Conservation (phyloP, 2,329 filamentous ascomycete species). For the Orbilia brochopaga region DNA sequence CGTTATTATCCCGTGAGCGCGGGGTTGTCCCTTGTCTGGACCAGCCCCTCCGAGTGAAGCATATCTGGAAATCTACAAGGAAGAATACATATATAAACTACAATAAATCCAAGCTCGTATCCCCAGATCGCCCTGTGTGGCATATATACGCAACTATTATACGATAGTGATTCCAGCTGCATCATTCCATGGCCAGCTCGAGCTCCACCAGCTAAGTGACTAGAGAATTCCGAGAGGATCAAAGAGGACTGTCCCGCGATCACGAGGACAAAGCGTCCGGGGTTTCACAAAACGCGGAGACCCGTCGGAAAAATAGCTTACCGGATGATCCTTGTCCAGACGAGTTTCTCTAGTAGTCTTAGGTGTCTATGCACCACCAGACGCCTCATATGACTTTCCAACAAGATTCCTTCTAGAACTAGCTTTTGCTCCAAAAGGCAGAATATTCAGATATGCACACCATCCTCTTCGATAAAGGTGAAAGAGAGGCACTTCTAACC, state of each 20-base stretch:
- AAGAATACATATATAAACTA: conserved; percentile 17
- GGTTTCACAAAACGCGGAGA: conserved; percentile 45
- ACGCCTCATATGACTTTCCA: conserved; percentile 18
- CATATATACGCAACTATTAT: no score
- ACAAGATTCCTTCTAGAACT: no score
- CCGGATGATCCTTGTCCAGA: conserved; percentile 36
- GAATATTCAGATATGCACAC: no score
- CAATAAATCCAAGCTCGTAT: no score
- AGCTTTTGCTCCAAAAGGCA: no score
- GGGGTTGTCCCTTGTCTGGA: conserved; percentile 32
- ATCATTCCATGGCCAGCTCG: conserved; percentile 8
- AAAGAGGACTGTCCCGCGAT: conserved; percentile 26
- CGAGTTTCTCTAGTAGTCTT: conserved; percentile 11
- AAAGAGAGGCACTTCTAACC: no score
- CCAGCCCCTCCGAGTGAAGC: conserved; percentile 9
- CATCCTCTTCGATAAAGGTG: no score
- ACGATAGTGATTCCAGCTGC: conserved; percentile 41
- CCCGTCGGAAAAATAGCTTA: conserved; percentile 47
- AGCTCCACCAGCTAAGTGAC: conserved; percentile 2
- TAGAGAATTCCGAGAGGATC: conserved; percentile 17
- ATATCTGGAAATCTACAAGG: no score
- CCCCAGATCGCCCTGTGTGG: conserved; percentile 43
- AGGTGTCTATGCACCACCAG: conserved; percentile 12
- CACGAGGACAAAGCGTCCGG: conserved; percentile 49
- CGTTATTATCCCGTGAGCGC: conserved; percentile 44